Base-by-base conservation (phyloP, 164 flowering plant species). In the Stephania japonica region DNA sequence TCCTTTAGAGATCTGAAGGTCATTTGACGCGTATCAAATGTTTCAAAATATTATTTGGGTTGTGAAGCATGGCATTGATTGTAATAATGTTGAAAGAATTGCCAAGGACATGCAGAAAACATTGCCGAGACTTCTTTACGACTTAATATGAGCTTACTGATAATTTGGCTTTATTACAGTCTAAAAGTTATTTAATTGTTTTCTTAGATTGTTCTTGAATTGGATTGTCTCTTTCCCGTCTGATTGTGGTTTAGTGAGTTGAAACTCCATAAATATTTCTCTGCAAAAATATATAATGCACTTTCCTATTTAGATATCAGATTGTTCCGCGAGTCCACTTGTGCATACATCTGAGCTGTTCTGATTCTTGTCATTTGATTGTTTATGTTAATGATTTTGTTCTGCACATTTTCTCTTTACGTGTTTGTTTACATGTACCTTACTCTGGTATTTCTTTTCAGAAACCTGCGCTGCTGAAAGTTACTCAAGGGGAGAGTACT, bases 371-470 rank as follows among this genome's bases (percentile, higher is more conserved):
- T 7, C 61, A 14, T 26, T 32, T 32, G 38, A 32, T 32, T 2
- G 38, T 32, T n/a, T 44, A 65, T 25, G 61, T 56, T 62, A 8
- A 6, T 56, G 14, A 56, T 6, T 16, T 56, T 56, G 62, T 59
- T 59, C 64, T 59, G 64, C 64, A 59, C 23, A n/a, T n/a, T 59
- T 24, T 59, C n/a, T 18, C 24, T 19, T 59, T 59, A 7, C 0
- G 10, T 21, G 25, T n/a, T 21, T 19, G 64, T 24, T 59, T 59
- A 59, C 1, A 19, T 59, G 4, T 59, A 47, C 70, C 56, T 3
- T 44, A 32, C 49, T 76, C 38, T 70, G 70, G 26, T 65, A 12
- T 64, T 71, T 44, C 42, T 25, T 53, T 77, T 76, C 77, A 77
- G 80, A 38, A 38, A 32, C 3, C 63, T 42, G 42, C 69, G 62